phyloP scores from a whole-genome alignment of 148 eudicot genomes.

The Selenicereus undatus region DNA sequence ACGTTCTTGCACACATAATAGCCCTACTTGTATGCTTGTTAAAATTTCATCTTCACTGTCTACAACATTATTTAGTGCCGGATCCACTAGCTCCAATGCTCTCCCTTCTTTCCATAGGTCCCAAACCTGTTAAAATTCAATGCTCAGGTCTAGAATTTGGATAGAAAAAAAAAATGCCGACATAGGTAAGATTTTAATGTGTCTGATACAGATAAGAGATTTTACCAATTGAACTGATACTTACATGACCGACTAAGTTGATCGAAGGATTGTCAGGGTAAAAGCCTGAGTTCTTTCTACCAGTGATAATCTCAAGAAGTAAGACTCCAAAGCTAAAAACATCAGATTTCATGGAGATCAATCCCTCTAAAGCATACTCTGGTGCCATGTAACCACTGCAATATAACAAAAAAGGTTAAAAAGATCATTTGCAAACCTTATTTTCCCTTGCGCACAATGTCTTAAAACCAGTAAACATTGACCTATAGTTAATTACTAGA shows the following conservation, averaged over 20 bases:
- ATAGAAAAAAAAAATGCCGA: too few relatives aligned
- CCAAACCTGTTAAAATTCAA: conserved; percentile 38
- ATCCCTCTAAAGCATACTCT: conserved; percentile 54
- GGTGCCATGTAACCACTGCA: conserved; percentile 67
- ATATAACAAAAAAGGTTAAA: neutral
- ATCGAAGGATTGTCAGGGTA: conserved; percentile 36
- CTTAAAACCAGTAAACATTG: too few relatives aligned
- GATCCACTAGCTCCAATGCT: conserved; percentile 30
- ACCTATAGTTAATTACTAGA: too few relatives aligned
- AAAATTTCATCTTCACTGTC: conserved; percentile 24
- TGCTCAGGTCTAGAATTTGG: neutral
- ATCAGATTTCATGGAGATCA: conserved; percentile 48
- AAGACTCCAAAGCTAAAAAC: conserved; percentile 59
- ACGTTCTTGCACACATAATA: conserved; percentile 51
- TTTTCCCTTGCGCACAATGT: too few relatives aligned
- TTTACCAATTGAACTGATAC: conserved; percentile 12
- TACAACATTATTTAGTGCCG: conserved; percentile 20
- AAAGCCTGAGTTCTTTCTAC: conserved; percentile 44
- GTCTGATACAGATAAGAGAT: neutral
- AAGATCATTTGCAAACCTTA: neutral
- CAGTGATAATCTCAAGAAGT: conserved; percentile 44
- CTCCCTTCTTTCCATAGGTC: conserved; percentile 39
- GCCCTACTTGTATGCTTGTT: conserved; percentile 40
- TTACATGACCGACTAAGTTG: conserved; percentile 58
- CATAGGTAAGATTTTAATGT: neutral